phyloP scores from a whole-genome alignment of 441 rosid genomes.

The Pelargonium citronellum region DNA sequence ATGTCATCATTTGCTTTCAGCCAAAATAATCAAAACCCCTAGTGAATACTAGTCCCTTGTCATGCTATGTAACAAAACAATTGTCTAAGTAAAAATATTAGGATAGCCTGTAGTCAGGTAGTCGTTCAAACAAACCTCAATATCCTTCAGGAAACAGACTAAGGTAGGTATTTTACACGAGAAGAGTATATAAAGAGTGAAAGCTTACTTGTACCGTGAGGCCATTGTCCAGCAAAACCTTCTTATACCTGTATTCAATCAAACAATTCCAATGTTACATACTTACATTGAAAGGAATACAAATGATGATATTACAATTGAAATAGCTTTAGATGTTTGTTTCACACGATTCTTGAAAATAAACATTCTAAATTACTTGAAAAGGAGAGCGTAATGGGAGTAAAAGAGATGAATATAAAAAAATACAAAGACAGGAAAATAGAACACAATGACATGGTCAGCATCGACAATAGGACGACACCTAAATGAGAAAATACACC shows the following conservation, averaged over 20 bases:
- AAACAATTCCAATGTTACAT: neutral
- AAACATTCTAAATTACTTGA: neutral
- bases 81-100: neutral
- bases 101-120: neutral
- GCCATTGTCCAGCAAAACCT: constrained; percentile 77
- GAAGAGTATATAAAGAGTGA: neutral
- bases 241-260: constrained; percentile 61
- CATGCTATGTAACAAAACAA: neutral
- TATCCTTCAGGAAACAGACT: neutral
- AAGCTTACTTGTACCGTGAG: constrained; percentile 61
- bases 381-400: neutral
- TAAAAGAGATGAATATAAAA: neutral
- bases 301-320: neutral
- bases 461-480: neutral
- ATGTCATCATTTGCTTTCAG: neutral
- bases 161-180: neutral
- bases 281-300: neutral
- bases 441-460: neutral
- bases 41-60: neutral
- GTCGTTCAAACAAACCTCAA: neutral
- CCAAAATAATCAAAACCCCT: neutral
- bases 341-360: neutral
- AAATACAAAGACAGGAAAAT: neutral
- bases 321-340: neutral
- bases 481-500: neutral